Base-by-base conservation (phyloP, 441 rosid species). In the Jatropha multifida region DNA sequence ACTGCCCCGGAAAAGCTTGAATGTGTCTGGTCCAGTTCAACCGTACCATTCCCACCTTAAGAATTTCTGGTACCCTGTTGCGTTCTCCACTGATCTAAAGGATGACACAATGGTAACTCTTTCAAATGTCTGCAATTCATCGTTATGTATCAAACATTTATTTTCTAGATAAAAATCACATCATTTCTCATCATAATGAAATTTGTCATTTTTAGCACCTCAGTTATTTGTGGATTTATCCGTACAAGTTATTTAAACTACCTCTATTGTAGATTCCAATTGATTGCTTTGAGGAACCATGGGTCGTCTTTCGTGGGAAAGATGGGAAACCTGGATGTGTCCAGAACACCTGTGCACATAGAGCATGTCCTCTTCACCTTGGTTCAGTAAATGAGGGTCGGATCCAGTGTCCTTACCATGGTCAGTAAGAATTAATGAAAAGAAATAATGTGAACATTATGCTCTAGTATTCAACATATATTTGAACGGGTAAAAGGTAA, bases 361-460 rank as follows among this genome's bases (percentile, higher is more conserved):
- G 98, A 84, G 98, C 99, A 2, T 95, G 99, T 74, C 97, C 99
- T 56, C 97, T 95, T 81, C 85, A 95, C 84, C 99, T 95, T 74
- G 99, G 99, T 77, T 88, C 95, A 0, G 94, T 95, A 62, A 95
- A 88, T 38, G 91, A 95, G 69, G 99, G 99, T 8, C 97, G 95
- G 60, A 92, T 95, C 80, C 93, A 88, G 71, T 95, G 99, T 83
- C 98, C 97, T 60, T 95, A 92, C 83, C 98, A 93, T 63, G 99
- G 99, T 95, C 60, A 88, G 99, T 88, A 63, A 44, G 69, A 72
- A 49, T 14, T 56, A 6, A 65, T 2, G 48, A 11, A 44, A 44
- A 42, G 52, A 65, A 65, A 27, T 42, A 37, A 56, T 42, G 17
- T 58, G 46, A 55, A 52, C 8, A 23, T 52, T 17, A 49, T 58